A percentile compares a stretch with the other conserved stretches of the same genome.
Evolutionary conservation across 1,284 basidiomycete genomes (phyloP).

Genomic region (Cryptococcus hybrid): DNA sequence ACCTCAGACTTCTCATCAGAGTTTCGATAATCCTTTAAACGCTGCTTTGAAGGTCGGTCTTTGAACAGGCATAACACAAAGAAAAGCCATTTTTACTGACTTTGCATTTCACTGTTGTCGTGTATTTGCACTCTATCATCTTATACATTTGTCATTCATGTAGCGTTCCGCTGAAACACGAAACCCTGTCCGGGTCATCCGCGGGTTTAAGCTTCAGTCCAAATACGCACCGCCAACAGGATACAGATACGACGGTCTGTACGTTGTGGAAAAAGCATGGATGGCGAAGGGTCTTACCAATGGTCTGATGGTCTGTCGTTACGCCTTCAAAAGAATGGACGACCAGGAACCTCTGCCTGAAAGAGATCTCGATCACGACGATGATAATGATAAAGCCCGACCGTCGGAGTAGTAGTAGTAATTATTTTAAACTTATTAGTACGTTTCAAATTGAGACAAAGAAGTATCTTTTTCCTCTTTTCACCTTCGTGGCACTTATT

Average conservation of each 20-base stretch:
- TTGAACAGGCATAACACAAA: no score
- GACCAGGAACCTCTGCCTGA: slow-evolving; percentile 30
- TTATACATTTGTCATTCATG: background rate
- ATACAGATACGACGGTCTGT: slow-evolving; percentile 53
- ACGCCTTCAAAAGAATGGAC: slow-evolving; percentile 35
- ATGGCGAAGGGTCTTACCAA: slow-evolving; percentile 40
- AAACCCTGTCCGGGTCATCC: slow-evolving; percentile 51
- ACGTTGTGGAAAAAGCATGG: slow-evolving; percentile 43
- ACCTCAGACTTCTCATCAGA: slow-evolving; percentile 49
- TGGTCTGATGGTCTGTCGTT: slow-evolving; percentile 36
- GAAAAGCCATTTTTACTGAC: background rate
- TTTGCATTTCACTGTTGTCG: no score
- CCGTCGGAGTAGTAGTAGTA: no score
- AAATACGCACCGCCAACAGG: slow-evolving; percentile 32
- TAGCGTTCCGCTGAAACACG: slow-evolving; percentile 40
- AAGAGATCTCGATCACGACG: slow-evolving; percentile 5
- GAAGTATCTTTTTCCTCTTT: no score
- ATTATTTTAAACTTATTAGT: no score
- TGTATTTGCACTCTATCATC: background rate
- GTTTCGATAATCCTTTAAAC: slow-evolving; percentile 45
- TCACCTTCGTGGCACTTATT: no score
- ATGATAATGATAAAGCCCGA: no score
- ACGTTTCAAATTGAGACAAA: no score
- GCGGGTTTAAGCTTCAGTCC: slow-evolving; percentile 51
- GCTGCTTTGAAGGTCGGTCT: slow-evolving; percentile 37